A percentile compares a stretch with the other conserved stretches of the same genome.
Evolutionary conservation across 148 eudicot genomes (phyloP).

Genomic region (Drosera capensis): DNA sequence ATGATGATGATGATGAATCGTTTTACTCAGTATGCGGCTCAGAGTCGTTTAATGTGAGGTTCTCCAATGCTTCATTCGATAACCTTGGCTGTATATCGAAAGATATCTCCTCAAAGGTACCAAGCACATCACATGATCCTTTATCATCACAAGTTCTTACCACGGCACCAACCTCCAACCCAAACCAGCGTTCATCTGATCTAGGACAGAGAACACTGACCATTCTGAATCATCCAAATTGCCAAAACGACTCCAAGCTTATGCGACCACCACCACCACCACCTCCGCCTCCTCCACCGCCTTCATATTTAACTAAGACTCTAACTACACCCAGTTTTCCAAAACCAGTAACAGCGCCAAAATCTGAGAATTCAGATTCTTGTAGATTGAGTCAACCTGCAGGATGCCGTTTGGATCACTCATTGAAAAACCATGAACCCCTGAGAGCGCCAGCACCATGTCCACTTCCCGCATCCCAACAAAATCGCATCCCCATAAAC

Average conservation of each 20-base stretch:
- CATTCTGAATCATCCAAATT: background rate
- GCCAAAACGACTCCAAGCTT: background rate
- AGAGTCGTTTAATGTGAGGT: constrained; percentile 25
- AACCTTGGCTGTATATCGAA: constrained; percentile 34
- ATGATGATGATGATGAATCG: constrained; percentile 71
- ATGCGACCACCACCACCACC: constrained; percentile 11
- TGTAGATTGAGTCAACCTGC: no score
- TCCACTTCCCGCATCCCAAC: constrained; percentile 40
- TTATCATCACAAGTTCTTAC: background rate
- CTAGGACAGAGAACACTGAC: background rate
- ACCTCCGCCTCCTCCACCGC: no score
- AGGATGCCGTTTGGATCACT: no score
- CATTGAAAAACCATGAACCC: constrained; percentile 10
- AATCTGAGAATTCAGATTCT: no score
- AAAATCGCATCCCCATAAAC: constrained; percentile 13
- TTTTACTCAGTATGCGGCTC: constrained; percentile 68
- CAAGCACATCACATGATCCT: background rate
- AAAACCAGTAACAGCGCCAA: no score
- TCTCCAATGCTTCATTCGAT: constrained; percentile 49
- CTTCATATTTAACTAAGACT: constrained; percentile 38
- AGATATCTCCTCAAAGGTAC: constrained; percentile 18
- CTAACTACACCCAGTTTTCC: no score
- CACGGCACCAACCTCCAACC: background rate
- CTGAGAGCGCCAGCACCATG: background rate
- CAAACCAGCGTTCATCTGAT: background rate